Percentiles rank a stretch among this genome's conserved stretches.
These are phyloP conservation scores for Theobroma grandiflorum DNA, from an alignment of 441 rosid genomes.

Conservation along the genomic window DNA sequence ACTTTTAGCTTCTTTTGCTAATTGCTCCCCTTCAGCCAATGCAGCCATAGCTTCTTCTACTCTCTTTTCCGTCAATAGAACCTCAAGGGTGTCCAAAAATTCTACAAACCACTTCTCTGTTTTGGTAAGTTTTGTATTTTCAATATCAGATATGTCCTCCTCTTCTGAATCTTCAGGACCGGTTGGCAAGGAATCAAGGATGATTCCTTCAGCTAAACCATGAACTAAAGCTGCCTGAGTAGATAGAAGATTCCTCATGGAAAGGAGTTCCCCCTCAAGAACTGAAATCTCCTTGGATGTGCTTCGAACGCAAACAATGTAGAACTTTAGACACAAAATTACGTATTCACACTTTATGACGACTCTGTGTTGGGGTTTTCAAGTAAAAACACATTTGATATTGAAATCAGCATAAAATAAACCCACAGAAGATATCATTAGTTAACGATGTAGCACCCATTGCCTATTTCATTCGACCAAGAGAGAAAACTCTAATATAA, in stretches of 20 bases:
- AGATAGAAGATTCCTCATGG: slow-evolving; percentile 82
- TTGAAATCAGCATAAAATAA: too few species aligned
- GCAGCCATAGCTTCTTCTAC: slow-evolving; percentile 81
- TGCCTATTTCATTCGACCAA: too few species aligned
- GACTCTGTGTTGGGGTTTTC: too few species aligned
- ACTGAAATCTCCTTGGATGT: slow-evolving; percentile 92
- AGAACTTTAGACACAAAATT: background rate
- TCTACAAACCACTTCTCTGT: slow-evolving; percentile 71
- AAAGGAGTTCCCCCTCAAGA: slow-evolving; percentile 88
- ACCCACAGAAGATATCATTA: too few species aligned
- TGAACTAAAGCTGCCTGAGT: slow-evolving; percentile 89
- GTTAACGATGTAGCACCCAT: too few species aligned
- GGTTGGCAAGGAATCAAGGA: slow-evolving; percentile 58
- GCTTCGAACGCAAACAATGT: slow-evolving; percentile 42
- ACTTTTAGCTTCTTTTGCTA: slow-evolving; percentile 54
- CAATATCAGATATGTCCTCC: slow-evolving; percentile 48
- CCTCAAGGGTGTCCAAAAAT: slow-evolving; percentile 76
- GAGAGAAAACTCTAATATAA: too few species aligned
- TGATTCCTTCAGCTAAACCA: slow-evolving; percentile 72
- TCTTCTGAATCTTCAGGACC: slow-evolving; percentile 52
- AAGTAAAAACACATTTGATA: too few species aligned
- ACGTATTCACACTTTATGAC: too few species aligned
- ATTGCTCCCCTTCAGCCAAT: slow-evolving; percentile 71
- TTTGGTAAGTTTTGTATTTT: slow-evolving; percentile 53
- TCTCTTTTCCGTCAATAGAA: slow-evolving; percentile 86